Evolutionary conservation across 2,329 filamentous ascomycete genomes (phyloP).

Genomic region (Ophiocordyceps australis): DNA sequence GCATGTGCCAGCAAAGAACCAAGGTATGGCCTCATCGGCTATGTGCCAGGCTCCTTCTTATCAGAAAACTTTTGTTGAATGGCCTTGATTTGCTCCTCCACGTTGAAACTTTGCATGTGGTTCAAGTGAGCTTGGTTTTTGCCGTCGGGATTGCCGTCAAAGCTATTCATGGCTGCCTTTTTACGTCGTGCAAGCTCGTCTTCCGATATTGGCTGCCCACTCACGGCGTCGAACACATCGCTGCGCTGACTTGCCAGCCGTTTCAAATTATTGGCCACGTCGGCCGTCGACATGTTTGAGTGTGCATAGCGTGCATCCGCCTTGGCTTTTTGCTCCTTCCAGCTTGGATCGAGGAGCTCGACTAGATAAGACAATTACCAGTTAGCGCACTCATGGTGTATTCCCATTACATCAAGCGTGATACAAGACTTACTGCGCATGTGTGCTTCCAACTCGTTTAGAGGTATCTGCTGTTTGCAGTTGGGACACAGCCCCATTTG

Average conservation of each 20-base stretch:
- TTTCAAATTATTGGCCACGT: conserved; percentile 89
- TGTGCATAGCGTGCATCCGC: conserved; percentile 69
- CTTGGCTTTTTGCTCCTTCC: conserved; percentile 91
- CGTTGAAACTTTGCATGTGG: conserved; percentile 51
- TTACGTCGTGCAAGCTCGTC: conserved; percentile 64
- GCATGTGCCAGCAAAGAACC: no score
- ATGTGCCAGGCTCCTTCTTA: no score
- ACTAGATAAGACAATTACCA: no score
- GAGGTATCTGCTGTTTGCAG: conserved; percentile 77
- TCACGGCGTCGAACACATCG: conserved; percentile 67
- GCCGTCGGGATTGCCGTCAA: conserved; percentile 46
- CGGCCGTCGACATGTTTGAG: conserved; percentile 69
- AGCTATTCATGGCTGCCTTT: conserved; percentile 45
- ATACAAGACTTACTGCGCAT: conserved; percentile 68
- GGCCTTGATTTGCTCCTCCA: conserved; percentile 68
- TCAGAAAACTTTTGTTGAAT: conserved; percentile 36
- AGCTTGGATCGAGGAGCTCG: conserved; percentile 80
- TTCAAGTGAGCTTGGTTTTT: conserved; percentile 33
- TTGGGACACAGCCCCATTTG: conserved; percentile 74
- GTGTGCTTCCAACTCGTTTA: conserved; percentile 76
- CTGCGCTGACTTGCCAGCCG: conserved; percentile 76
- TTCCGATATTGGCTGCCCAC: conserved; percentile 48
- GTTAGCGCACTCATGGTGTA: no score
- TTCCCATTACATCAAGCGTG: no score
- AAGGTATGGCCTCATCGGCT: no score